phyloP scores from a whole-genome alignment of 1,139 yeast species.

The Candida freyschussii region DNA sequence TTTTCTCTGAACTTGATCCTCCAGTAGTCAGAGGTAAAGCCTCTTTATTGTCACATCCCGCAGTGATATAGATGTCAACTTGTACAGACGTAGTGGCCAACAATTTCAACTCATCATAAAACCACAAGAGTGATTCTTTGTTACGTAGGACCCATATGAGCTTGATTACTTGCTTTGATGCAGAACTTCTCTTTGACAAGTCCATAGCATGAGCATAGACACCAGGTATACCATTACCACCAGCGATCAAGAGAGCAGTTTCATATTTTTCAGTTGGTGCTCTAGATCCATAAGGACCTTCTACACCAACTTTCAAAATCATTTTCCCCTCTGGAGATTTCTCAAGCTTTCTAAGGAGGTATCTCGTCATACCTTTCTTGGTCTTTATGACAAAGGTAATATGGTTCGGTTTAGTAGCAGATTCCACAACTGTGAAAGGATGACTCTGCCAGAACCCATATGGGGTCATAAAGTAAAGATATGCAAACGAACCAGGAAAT shows the following conservation, averaged over 20 bases:
- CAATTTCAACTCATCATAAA: constrained; percentile 36
- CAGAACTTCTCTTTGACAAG: constrained; percentile 4
- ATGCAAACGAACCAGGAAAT: constrained; percentile 62
- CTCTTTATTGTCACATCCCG: neutral
- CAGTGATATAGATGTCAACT: constrained; percentile 35
- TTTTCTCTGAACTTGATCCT: too few relatives aligned
- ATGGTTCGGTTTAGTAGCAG: constrained; percentile 28
- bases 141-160: constrained; percentile 43
- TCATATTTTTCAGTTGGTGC: constrained; percentile 51
- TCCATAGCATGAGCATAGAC: constrained; percentile 30
- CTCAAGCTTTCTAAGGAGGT: constrained; percentile 20
- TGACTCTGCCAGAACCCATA: constrained; percentile 51
- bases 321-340: constrained; percentile 5
- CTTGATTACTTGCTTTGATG: constrained; percentile 4
- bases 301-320: constrained; percentile 33
- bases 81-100: constrained; percentile 31
- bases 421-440: constrained; percentile 40
- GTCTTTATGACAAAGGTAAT: constrained; percentile 37
- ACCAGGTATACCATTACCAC: constrained; percentile 72
- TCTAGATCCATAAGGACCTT: constrained; percentile 56
- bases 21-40: too few relatives aligned
- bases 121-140: constrained; percentile 45
- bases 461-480: constrained; percentile 42
- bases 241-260: constrained; percentile 49
- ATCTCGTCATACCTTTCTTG: constrained; percentile 42